phyloP scores from a whole-genome alignment of 768 basidiomycete genomes.

The Mycena sanguinolenta region DNA sequence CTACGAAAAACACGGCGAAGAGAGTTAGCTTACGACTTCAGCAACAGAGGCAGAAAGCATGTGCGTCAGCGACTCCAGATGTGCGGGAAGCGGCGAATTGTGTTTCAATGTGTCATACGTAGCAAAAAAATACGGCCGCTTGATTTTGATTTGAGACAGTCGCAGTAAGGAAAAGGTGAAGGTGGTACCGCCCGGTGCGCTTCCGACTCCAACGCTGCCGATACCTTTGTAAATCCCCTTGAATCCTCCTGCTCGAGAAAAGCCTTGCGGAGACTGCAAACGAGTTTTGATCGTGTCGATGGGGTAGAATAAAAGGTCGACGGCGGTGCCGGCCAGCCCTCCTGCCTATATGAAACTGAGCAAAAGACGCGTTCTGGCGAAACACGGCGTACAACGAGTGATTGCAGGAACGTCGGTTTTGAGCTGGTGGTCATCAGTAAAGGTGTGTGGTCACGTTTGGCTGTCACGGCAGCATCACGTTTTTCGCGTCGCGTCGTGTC shows the following conservation, averaged over 20 bases:
- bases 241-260: constrained; percentile 25
- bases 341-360: constrained; percentile 63
- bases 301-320: constrained; percentile 29
- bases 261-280: constrained; percentile 28
- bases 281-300: constrained; percentile 33
- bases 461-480: too few relatives aligned
- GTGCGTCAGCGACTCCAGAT: constrained; percentile 64
- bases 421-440: constrained; percentile 7
- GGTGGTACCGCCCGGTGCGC: constrained; percentile 24
- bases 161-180: background rate
- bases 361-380: constrained; percentile 11
- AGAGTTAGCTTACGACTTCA: constrained; percentile 63
- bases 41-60: constrained; percentile 70
- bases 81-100: constrained; percentile 69
- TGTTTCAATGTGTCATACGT: constrained; percentile 93
- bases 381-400: constrained; percentile 49
- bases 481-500: too few relatives aligned
- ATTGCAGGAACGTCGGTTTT: constrained; percentile 56
- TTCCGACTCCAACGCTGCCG: constrained; percentile 28
- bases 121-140: constrained; percentile 97
- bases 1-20: constrained; percentile 21
- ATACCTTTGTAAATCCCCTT: constrained; percentile 31
- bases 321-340: constrained; percentile 43
- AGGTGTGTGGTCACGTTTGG: too few relatives aligned
- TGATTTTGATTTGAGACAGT: constrained; percentile 1